phyloP scores from a whole-genome alignment of 169 alveolate genomes.

The Cystoisospora suis region DNA sequence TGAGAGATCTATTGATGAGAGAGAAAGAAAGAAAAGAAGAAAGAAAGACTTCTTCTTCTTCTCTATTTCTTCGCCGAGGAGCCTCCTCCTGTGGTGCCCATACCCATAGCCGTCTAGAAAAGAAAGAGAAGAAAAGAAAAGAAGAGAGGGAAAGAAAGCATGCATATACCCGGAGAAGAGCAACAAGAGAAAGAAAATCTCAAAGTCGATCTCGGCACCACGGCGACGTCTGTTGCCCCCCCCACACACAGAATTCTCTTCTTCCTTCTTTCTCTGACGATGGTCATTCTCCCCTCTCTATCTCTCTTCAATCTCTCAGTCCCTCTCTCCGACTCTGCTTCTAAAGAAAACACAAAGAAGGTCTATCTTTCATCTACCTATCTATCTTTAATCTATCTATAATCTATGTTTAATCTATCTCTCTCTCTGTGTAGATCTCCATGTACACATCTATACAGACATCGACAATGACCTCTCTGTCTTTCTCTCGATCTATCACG shows the following conservation, averaged over 20 bases:
- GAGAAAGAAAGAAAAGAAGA: too few relatives aligned
- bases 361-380: too few relatives aligned
- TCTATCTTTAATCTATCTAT: too few relatives aligned
- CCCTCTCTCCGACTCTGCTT: too few relatives aligned
- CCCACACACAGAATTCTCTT: neutral
- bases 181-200: neutral
- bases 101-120: slow-evolving; percentile 68
- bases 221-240: neutral
- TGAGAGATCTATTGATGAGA: too few relatives aligned
- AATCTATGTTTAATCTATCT: too few relatives aligned
- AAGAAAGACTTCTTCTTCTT: neutral
- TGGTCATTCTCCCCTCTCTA: neutral
- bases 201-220: neutral
- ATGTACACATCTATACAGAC: too few relatives aligned
- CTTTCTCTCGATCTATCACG: too few relatives aligned
- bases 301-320: neutral
- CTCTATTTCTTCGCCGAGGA: slow-evolving; percentile 63
- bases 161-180: neutral
- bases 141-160: neutral
- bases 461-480: too few relatives aligned
- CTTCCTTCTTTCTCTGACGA: neutral
- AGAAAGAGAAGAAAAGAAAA: neutral
- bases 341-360: too few relatives aligned
- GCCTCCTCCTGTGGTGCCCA: slow-evolving; percentile 73
- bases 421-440: too few relatives aligned